These are phyloP conservation scores for Leccinum incarnatum DNA, from an alignment of 768 basidiomycete species.

Conservation along the genomic window DNA sequence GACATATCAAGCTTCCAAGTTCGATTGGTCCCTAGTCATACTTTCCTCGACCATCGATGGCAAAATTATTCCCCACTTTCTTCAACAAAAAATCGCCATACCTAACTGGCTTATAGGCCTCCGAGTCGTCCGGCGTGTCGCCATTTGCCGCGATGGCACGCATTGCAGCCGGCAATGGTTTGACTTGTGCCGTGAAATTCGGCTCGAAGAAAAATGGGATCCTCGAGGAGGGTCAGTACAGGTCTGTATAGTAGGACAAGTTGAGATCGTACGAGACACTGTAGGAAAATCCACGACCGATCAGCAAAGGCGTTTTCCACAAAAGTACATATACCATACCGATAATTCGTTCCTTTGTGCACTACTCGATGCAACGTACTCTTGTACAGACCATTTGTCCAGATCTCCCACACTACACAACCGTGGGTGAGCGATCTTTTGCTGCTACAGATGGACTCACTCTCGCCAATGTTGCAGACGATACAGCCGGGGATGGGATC, in stretches of 20 bases:
- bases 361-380: conserved; percentile 90
- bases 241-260: background rate
- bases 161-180: conserved; percentile 60
- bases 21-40: conserved; percentile 21
- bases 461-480: conserved; percentile 92
- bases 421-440: conserved; percentile 1
- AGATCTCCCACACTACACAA: conserved; percentile 81
- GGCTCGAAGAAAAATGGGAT: conserved; percentile 96
- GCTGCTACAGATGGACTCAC: conserved; percentile 40
- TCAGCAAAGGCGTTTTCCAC: background rate
- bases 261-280: conserved; percentile 66
- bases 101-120: conserved; percentile 46
- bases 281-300: background rate
- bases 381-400: conserved; percentile 84
- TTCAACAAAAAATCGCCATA: conserved; percentile 78
- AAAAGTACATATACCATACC: conserved; percentile 23
- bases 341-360: conserved; percentile 71
- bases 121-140: conserved; percentile 19
- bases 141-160: conserved; percentile 31
- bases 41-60: conserved; percentile 35
- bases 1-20: too few relatives aligned
- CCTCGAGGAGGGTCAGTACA: conserved; percentile 36
- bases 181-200: conserved; percentile 69
- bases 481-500: conserved; percentile 81
- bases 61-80: conserved; percentile 78